A percentile compares a stretch with the other conserved stretches of the same genome.
phyloP scores from a whole-genome alignment of 225 moss, liverwort and hornwort genomes.

The Neckera pumila region DNA sequence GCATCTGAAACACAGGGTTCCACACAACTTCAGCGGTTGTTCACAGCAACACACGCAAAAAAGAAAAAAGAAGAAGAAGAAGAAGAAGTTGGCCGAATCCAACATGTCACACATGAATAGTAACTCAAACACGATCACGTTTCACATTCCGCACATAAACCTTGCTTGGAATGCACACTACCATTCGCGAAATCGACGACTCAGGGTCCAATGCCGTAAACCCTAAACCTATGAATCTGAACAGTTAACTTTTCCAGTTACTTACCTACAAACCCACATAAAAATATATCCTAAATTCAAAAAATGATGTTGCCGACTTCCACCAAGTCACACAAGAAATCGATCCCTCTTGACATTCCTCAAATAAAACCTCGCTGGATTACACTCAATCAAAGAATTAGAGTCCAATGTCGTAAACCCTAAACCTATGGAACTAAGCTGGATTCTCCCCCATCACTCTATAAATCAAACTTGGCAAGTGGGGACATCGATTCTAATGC shows the following conservation, averaged over 20 bases:
- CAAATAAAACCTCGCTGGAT: not conserved
- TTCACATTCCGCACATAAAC: not conserved
- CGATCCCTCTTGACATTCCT: not conserved
- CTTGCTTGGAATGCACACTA: not conserved
- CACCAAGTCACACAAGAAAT: not conserved
- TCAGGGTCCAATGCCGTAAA: not conserved
- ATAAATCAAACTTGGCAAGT: not conserved
- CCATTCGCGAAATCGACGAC: not conserved
- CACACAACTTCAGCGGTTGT: not conserved
- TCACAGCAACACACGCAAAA: not conserved
- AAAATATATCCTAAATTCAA: not conserved
- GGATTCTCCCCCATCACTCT: not conserved
- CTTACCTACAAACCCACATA: not conserved
- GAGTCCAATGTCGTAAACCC: slow-evolving; percentile 2
- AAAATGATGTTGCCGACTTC: not conserved
- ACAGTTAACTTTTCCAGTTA: not conserved
- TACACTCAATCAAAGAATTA: not conserved
- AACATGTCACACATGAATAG: not conserved
- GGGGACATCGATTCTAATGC: not conserved
- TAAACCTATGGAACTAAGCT: slow-evolving; percentile 11
- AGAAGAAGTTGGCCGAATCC: not conserved
- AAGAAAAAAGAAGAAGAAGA: too few relatives aligned
- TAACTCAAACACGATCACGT: not conserved
- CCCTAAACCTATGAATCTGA: slow-evolving; percentile 20
- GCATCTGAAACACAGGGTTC: slow-evolving; percentile 49